Base-by-base conservation (phyloP, 768 basidiomycete genomes). In the Lactarius akahatsu region DNA sequence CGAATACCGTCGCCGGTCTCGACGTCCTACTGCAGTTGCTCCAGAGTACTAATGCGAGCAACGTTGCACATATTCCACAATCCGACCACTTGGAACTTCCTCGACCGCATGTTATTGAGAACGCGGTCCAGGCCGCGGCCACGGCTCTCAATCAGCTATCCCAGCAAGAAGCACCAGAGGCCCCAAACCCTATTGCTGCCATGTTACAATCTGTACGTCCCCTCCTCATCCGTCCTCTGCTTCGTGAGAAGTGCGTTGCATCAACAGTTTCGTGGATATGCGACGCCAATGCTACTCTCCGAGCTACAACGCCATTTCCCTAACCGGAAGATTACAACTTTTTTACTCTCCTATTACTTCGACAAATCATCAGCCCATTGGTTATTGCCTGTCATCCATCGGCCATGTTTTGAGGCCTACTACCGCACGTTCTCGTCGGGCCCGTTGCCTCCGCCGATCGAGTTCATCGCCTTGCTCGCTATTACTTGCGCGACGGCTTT, bases 401-500 rank as follows among this genome's bases (percentile, higher is more conserved):
- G 72, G 34, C 72, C 72, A 9, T 61, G 30, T 55, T 73, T 73
- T 38, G 72, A 73, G 40, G 50, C 26, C 32, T 69, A 47, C 54
- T 73, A 68, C 56, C 73, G 65, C 40, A 60, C 67, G 15, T 71
- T 63, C 56, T 68, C 65, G 13, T 66, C 64, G 1, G 67, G 65
- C 16, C 15, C 57, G 15, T 55, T 72, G 23, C 65, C 70, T 13
- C 72, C 72, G 5, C 61, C 57, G 40, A 23, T 68, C 41, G 72
- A 73, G 13, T 73, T 73, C 23, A 41, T 68, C 23, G 72, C 70
- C 2, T 64, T 73, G n/a, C 62, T 73, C 5, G 65, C 72, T 36
- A 71, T 73, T 23, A 66, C 70, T 28, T 73, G 72, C 57, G 72
- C 72, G 36, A 63, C 62, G 7, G 62, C 72, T 20, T 63, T 73